Evolutionary conservation across 2,329 filamentous ascomycete species (phyloP).

Genomic region (Erysiphe neolycopersici): DNA sequence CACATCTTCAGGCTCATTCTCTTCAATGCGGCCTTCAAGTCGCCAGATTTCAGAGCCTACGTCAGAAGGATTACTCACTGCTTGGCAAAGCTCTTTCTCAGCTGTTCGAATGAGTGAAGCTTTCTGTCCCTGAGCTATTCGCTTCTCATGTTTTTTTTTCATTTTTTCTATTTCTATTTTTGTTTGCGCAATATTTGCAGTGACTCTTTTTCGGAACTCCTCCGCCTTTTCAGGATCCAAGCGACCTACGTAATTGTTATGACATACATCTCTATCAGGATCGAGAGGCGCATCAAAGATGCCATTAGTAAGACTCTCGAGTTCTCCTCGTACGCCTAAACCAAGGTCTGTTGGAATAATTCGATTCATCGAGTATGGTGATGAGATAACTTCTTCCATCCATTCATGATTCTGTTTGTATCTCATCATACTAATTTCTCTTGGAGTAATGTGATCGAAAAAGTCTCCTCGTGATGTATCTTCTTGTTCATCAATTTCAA

Average conservation of each 20-base stretch:
- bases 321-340: constrained; percentile 57
- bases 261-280: constrained; percentile 18
- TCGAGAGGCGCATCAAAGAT: constrained; percentile 46
- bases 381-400: constrained; percentile 94
- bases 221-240: constrained; percentile 53
- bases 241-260: constrained; percentile 35
- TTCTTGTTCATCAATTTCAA: constrained; percentile 54
- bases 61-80: constrained; percentile 27
- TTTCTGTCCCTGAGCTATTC: constrained; percentile 47
- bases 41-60: constrained; percentile 33
- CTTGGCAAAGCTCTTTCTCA: constrained; percentile 47
- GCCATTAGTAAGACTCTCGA: constrained; percentile 57
- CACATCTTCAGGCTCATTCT: constrained; percentile 19
- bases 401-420: constrained; percentile 94
- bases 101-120: constrained; percentile 43
- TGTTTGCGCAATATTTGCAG: constrained; percentile 43
- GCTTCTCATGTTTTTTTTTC: constrained; percentile 50
- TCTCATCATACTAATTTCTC: constrained; percentile 64
- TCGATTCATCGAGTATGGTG: constrained; percentile 61
- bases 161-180: constrained; percentile 64
- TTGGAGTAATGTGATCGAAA: constrained; percentile 68
- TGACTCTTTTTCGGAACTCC: constrained; percentile 57
- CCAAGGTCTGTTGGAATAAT: constrained; percentile 74
- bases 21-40: constrained; percentile 29
- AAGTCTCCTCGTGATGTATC: constrained; percentile 68